A percentile compares a stretch with the other conserved stretches of the same genome.
phyloP scores from a whole-genome alignment of 768 basidiomycete genomes.

The Russula brevipes region DNA sequence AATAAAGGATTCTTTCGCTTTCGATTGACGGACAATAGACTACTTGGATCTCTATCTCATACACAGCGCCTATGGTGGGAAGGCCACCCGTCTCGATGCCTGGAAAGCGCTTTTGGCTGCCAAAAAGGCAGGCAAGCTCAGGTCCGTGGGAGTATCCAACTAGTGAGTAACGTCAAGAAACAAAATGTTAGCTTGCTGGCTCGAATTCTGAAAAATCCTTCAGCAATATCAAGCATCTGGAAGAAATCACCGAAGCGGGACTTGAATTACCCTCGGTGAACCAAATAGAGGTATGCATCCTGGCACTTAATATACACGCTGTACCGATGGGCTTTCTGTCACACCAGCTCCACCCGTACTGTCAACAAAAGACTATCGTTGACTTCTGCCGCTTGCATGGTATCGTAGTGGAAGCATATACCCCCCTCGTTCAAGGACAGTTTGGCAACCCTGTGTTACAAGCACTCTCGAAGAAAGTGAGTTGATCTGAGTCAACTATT shows the following conservation, averaged over 20 bases:
- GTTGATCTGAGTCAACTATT: constrained; percentile 13
- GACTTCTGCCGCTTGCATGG: constrained; percentile 43
- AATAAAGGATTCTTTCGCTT: neutral
- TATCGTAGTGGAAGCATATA: constrained; percentile 73
- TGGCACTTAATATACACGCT: neutral
- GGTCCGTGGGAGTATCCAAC: constrained; percentile 77
- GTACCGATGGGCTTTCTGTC: neutral
- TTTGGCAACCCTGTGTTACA: constrained; percentile 48
- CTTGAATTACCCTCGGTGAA: constrained; percentile 67
- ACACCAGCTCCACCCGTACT: constrained; percentile 73
- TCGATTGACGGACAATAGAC: constrained; percentile 33
- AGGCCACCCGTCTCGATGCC: constrained; percentile 57
- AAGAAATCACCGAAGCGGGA: constrained; percentile 64
- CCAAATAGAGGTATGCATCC: constrained; percentile 61
- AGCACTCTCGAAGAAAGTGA: constrained; percentile 55
- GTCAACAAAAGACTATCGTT: constrained; percentile 39
- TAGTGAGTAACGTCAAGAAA: constrained; percentile 48
- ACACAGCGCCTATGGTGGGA: constrained; percentile 65
- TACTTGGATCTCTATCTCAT: constrained; percentile 76
- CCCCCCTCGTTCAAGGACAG: constrained; percentile 56
- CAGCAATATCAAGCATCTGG: constrained; percentile 65
- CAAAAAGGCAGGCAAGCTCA: constrained; percentile 59
- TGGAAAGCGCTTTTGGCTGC: constrained; percentile 66
- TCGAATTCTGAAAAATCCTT: neutral
- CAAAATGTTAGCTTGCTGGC: neutral